Evolutionary conservation across 2,329 filamentous ascomycete species (phyloP), one percentile per base, ranked within the genome.

Genomic region (Aureobasidium leucospermi): DNA sequence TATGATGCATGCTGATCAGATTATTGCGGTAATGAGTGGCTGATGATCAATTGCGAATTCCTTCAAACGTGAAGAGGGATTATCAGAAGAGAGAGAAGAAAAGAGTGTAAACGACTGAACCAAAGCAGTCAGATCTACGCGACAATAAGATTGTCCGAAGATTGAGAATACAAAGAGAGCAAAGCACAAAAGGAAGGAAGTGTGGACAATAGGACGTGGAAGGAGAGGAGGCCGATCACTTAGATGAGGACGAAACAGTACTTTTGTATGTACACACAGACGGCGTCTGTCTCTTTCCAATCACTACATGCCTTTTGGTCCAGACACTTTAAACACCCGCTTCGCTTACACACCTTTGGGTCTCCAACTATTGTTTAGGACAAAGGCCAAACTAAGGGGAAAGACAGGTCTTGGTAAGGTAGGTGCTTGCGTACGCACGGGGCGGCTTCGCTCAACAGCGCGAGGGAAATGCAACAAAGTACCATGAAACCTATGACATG

Each of bases 91-190:
- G 38, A n/a, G 16, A 19, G 7, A 29, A 28, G 6, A 15, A 57
- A 57, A 46, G 41, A 57, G 41, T 29, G 52, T 38, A 11, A 46
- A 38, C n/a, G 52, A 57, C 52, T 46, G 52, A 46, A 31, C 32
- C 52, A 46, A 46, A 46, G 42, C 52, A 57, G 52, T 57, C 42
- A 45, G 7, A 32, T 57, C 52, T 29, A 38, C 16, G 41, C 52
- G 28, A 38, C 52, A 46, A 15, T 38, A 28, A 57, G 41, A 55
- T 28, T 57, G 31, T 38, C 41, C 41, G 29, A 57, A 29, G 16
- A 43, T 2, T 29, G 38, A 55, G 51, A 55, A 55, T 7, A 28
- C 28, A 55, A 43, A 42, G 51, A 19, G 28, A 28, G 39, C 38
- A 55, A 55, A 55, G 34, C 51, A 43, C 23, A 55, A 36, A 49